phyloP scores from a whole-genome alignment of 805 yeast species.

The Hyphopichia homilentoma region DNA sequence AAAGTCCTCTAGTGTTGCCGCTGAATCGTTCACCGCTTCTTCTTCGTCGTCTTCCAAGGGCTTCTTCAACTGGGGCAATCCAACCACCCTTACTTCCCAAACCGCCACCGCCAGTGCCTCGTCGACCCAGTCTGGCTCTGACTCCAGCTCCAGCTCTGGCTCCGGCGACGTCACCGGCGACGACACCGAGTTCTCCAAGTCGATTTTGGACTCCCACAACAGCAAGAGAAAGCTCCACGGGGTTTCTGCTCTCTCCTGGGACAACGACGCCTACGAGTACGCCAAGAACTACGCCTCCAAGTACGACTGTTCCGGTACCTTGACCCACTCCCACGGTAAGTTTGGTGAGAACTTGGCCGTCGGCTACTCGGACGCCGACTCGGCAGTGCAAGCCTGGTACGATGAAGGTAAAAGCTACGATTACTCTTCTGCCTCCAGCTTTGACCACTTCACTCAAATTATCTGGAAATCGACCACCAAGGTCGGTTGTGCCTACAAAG shows the following conservation, averaged over 20 bases:
- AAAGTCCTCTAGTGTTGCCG: conserved; percentile 15
- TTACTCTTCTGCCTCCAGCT: conserved; percentile 30
- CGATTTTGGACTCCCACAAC: conserved; percentile 61
- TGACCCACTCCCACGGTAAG: conserved; percentile 35
- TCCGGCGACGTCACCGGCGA: conserved; percentile 13
- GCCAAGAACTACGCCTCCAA: conserved; percentile 46
- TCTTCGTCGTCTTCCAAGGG: too few relatives aligned
- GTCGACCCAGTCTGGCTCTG: conserved; percentile 6
- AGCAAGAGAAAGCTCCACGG: conserved; percentile 50
- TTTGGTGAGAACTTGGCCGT: conserved; percentile 41
- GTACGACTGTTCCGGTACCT: conserved; percentile 46
- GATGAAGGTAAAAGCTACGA: conserved; percentile 30
- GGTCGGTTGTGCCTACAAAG: conserved; percentile 70
- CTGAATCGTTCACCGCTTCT: too few relatives aligned
- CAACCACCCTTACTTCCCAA: conserved; percentile 11
- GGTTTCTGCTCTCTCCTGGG: conserved; percentile 56
- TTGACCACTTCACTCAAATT: conserved; percentile 72
- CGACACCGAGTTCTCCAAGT: conserved; percentile 32
- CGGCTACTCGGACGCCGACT: conserved; percentile 28
- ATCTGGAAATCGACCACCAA: conserved; percentile 63
- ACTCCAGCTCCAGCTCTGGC: conserved; percentile 6
- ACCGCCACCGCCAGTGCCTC: conserved; percentile 9
- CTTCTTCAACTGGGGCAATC: too few relatives aligned
- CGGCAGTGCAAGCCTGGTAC: conserved; percentile 40
- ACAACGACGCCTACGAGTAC: conserved; percentile 42